Conservation (phyloP, 1,284 basidiomycete genomes). For the Limonomyces culmigenus region DNA sequence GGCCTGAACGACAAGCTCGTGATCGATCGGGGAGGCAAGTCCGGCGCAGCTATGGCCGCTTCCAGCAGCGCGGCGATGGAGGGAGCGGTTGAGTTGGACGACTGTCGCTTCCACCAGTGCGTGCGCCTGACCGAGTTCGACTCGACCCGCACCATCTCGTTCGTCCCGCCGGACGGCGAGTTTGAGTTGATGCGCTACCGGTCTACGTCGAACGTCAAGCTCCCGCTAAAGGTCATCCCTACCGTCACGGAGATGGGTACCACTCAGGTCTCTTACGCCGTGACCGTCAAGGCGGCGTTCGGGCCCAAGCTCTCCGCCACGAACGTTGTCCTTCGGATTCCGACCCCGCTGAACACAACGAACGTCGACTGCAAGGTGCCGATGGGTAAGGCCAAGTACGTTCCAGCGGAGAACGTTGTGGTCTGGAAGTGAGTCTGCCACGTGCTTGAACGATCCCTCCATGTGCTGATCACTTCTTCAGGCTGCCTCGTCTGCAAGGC, state of each 20-base stretch:
- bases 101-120: conserved; percentile 98
- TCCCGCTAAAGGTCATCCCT: conserved; percentile 82
- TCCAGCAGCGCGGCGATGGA: not conserved
- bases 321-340: conserved; percentile 84
- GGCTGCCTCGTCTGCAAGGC: conserved; percentile 86
- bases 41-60: conserved; percentile 27
- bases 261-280: conserved; percentile 79
- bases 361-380: conserved; percentile 83
- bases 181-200: conserved; percentile 99
- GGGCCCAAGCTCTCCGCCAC: conserved; percentile 86
- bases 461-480: conserved; percentile 21
- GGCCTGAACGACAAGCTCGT: conserved; percentile 97
- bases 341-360: conserved; percentile 90
- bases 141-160: conserved; percentile 82
- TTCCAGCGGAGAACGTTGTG: conserved; percentile 87
- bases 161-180: conserved; percentile 96
- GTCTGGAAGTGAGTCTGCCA: conserved; percentile 83
- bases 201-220: conserved; percentile 87
- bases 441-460: too few species aligned
- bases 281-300: conserved; percentile 83
- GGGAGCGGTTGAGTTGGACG: conserved; percentile 87
- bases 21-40: conserved; percentile 71
- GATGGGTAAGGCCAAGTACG: conserved; percentile 93
- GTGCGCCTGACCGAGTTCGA: conserved; percentile 92
- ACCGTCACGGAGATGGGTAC: conserved; percentile 91